Evolutionary conservation across 768 basidiomycete genomes (phyloP), one percentile per base, ranked within the genome.

Genomic region (Gloeopeniophorella convolvens): DNA sequence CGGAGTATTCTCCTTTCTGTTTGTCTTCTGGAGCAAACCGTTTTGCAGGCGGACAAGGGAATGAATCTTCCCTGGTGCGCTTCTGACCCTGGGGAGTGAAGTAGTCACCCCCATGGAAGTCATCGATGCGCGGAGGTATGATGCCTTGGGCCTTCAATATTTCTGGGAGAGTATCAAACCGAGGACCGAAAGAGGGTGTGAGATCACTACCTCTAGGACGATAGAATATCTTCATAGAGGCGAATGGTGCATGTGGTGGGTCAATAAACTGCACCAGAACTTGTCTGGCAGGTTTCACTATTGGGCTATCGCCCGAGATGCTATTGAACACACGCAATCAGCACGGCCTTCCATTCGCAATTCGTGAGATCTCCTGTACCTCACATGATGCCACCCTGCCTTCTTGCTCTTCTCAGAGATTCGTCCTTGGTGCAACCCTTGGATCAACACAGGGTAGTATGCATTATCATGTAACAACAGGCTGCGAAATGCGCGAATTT

Each of bases 361-460:
- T n/a, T n/a, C n/a, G n/a, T n/a, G n/a, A n/a, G n/a, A n/a, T n/a
- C n/a, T n/a, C n/a, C n/a, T n/a, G 1, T 48, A 53, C 51, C 34
- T 21, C 16, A 48, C 35, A 21, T 53, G 51, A 23, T 53, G 51
- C 51, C 51, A 53, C 18, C 51, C 51, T 5, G 46, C 51, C 35
- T 53, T 48, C 42, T 53, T 53, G 34, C 51, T 48, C 30, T 31
- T 45, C 30, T 53, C 46, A n/a, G 51, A 53, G 24, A 53, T 36
- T 8, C 45, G 45, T 13, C 51, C 46, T 5, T 10, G 0, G 35
- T 53, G 46, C 13, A 53, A 15, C 16, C n/a, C 35, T 1, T 37
- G 4, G 1, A 3, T 2, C 15, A 8, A 0, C 8, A 16, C 2
- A 9, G 10, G 10, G 3, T 5, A 11, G 13, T 18, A 2, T 16